Evolutionary conservation across 768 basidiomycete genomes (phyloP).

Genomic region (Boletus reticuloceps): DNA sequence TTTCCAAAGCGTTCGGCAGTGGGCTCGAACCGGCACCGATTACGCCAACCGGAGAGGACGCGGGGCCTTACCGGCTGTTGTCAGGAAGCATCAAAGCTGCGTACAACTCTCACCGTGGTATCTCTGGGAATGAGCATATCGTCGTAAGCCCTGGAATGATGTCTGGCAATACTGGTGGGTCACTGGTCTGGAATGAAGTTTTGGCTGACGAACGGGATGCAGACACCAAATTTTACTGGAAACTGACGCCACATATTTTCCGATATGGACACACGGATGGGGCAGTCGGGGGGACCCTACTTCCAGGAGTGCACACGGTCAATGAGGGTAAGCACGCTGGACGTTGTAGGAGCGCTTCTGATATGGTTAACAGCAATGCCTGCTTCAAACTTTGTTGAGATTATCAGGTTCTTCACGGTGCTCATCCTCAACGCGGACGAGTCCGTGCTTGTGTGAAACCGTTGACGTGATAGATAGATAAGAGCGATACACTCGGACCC

Average conservation of each 20-base stretch:
- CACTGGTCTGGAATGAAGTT: neutral
- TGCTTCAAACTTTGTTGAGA: slow-evolving; percentile 55
- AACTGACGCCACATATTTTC: slow-evolving; percentile 57
- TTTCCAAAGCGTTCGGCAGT: slow-evolving; percentile 45
- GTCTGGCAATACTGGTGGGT: slow-evolving; percentile 51
- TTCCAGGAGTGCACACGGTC: slow-evolving; percentile 60
- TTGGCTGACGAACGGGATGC: neutral
- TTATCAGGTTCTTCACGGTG: slow-evolving; percentile 62
- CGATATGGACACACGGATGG: slow-evolving; percentile 49
- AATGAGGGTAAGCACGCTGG: slow-evolving; percentile 55
- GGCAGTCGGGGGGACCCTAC: slow-evolving; percentile 28
- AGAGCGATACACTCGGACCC: no score
- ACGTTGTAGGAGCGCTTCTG: neutral
- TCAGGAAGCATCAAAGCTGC: slow-evolving; percentile 66
- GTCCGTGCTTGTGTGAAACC: slow-evolving; percentile 16
- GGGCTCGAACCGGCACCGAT: slow-evolving; percentile 68
- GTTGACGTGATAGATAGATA: neutral
- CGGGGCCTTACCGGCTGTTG: slow-evolving; percentile 45
- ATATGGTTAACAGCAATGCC: slow-evolving; percentile 34
- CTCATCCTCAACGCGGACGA: slow-evolving; percentile 72
- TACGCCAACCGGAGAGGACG: slow-evolving; percentile 39
- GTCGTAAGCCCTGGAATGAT: slow-evolving; percentile 53
- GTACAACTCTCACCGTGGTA: slow-evolving; percentile 47
- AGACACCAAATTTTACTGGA: slow-evolving; percentile 50
- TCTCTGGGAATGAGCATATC: slow-evolving; percentile 34